Evolutionary conservation across 306 rosid species (phyloP).

Genomic region (Cicer pinnatifidum): DNA sequence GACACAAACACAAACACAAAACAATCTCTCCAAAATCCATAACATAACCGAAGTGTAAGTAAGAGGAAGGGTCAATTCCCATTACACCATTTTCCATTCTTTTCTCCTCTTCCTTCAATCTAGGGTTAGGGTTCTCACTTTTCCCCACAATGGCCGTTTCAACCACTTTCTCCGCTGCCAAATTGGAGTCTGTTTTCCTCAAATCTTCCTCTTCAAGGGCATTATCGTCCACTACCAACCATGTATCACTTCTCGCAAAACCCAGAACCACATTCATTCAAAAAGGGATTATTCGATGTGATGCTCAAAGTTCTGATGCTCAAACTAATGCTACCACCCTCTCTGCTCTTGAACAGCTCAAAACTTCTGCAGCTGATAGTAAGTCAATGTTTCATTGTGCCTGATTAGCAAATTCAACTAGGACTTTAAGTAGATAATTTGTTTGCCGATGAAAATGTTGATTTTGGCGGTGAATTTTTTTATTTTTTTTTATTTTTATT

Average conservation of each 20-base stretch:
- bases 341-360: conserved; percentile 92
- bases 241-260: conserved; percentile 42
- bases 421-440: not conserved
- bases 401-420: not conserved
- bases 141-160: conserved; percentile 59
- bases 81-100: not conserved
- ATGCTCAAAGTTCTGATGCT: conserved; percentile 56
- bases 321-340: conserved; percentile 39
- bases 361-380: conserved; percentile 89
- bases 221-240: conserved; percentile 30
- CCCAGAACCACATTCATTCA: conserved; percentile 49
- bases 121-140: conserved; percentile 48
- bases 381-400: conserved; percentile 22
- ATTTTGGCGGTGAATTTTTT: not conserved
- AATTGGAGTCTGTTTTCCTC: conserved; percentile 57
- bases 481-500: not conserved
- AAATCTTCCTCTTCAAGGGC: conserved; percentile 51
- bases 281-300: conserved; percentile 70
- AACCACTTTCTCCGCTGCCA: conserved; percentile 56
- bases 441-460: not conserved
- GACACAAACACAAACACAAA: not conserved
- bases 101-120: not conserved
- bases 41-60: not conserved
- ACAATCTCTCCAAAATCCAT: conserved; percentile 5
- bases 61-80: conserved; percentile 7